phyloP scores from a whole-genome alignment of 164 flowering plant genomes.

The Annona squamosa region DNA sequence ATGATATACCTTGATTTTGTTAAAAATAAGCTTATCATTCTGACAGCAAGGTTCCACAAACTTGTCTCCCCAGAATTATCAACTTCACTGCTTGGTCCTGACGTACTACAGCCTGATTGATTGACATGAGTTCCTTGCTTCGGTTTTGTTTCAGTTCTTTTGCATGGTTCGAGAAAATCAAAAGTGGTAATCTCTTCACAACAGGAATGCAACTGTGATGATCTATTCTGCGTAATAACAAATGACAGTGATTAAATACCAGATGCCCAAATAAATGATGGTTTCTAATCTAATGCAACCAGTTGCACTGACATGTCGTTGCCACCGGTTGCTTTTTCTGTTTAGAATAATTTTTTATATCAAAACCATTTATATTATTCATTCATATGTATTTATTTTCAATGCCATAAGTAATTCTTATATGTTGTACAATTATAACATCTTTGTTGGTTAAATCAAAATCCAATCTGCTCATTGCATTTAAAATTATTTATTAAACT shows the following conservation, averaged over 20 bases:
- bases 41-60: constrained; percentile 52
- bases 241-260: constrained; percentile 1
- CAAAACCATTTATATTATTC: too few species aligned
- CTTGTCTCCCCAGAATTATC: constrained; percentile 13
- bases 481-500: too few species aligned
- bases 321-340: too few species aligned
- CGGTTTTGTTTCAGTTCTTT: constrained; percentile 19
- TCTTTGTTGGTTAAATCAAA: too few species aligned
- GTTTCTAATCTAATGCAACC: too few species aligned
- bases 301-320: too few species aligned
- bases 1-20: constrained; percentile 44
- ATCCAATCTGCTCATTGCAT: too few species aligned
- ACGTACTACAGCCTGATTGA: constrained; percentile 6
- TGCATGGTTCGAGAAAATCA: constrained; percentile 47
- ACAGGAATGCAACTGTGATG: constrained; percentile 29
- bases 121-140: constrained; percentile 13
- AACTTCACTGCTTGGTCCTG: constrained; percentile 13
- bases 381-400: too few species aligned
- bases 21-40: constrained; percentile 54
- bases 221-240: constrained; percentile 53
- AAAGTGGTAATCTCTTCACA: constrained; percentile 31
- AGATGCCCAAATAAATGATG: not conserved
- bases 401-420: too few species aligned
- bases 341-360: too few species aligned
- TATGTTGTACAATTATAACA: too few species aligned